phyloP scores from a whole-genome alignment of 78 protist species.

The Dictyostelium firmibasis region DNA sequence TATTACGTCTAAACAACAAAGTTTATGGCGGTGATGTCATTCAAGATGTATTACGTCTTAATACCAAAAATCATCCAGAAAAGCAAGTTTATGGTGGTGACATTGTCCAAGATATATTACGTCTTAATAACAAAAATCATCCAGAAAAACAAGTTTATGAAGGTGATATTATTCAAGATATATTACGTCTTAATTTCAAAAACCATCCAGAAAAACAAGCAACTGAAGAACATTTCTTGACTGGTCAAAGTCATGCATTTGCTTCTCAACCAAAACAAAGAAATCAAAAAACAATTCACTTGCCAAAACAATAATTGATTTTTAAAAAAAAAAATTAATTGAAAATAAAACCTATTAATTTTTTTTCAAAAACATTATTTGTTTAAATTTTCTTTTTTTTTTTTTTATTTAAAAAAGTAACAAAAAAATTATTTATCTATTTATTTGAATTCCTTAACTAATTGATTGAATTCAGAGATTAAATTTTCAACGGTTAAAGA shows the following conservation, averaged over 20 bases:
- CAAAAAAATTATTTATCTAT: not conserved
- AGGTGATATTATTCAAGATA: not conserved
- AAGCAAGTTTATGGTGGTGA: not conserved
- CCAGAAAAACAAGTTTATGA: not conserved
- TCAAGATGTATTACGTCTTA: not conserved
- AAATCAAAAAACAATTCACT: not conserved
- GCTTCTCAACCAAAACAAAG: not conserved
- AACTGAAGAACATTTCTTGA: not conserved
- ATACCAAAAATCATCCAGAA: not conserved
- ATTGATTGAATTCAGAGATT: not conserved
- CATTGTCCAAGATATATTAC: not conserved
- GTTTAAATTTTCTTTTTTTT: not conserved
- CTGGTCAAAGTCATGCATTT: not conserved
- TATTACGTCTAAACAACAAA: not conserved
- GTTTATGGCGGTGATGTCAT: too few species aligned
- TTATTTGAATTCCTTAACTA: constrained; percentile 14
- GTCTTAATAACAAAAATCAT: not conserved
- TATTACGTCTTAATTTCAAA: not conserved
- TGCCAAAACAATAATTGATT: not conserved
- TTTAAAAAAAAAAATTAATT: not conserved
- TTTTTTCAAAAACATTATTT: too few species aligned
- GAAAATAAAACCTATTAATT: too few species aligned
- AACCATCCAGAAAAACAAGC: too few species aligned
- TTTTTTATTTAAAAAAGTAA: not conserved
- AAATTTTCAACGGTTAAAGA: not conserved